Evolutionary conservation across 768 basidiomycete species (phyloP).

Genomic region (Agaricus subrufescens): DNA sequence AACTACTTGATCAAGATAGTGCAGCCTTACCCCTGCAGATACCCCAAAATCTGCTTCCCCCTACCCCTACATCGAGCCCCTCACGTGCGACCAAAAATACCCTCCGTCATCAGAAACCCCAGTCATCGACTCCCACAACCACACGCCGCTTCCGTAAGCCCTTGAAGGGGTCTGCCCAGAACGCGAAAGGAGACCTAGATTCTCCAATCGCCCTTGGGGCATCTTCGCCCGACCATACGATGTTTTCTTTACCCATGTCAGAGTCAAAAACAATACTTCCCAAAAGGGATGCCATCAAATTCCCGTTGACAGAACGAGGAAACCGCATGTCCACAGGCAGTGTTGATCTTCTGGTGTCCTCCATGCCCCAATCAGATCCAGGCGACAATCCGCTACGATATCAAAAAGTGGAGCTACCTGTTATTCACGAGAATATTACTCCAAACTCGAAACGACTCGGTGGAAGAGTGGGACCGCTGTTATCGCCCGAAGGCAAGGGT

Average conservation of each 20-base stretch:
- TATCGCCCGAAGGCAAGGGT: neutral
- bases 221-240: neutral
- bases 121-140: neutral
- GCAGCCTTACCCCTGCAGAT: neutral
- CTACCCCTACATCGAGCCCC: constrained; percentile 1
- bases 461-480: neutral
- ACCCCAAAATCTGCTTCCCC: neutral
- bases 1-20: neutral
- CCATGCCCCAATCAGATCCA: constrained; percentile 15
- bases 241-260: neutral
- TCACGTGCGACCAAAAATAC: neutral
- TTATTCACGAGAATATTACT: neutral
- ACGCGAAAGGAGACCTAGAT: constrained; percentile 13
- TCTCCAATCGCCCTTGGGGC: constrained; percentile 19
- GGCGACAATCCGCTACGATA: neutral
- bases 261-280: neutral
- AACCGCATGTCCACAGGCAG: neutral
- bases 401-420: neutral
- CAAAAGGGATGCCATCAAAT: neutral
- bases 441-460: neutral
- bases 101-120: neutral
- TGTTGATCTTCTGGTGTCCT: neutral
- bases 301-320: neutral
- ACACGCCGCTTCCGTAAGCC: neutral
- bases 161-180: neutral